Conservation (phyloP, 2,329 filamentous ascomycete species). For the Colletotrichum ledebouriae region DNA sequence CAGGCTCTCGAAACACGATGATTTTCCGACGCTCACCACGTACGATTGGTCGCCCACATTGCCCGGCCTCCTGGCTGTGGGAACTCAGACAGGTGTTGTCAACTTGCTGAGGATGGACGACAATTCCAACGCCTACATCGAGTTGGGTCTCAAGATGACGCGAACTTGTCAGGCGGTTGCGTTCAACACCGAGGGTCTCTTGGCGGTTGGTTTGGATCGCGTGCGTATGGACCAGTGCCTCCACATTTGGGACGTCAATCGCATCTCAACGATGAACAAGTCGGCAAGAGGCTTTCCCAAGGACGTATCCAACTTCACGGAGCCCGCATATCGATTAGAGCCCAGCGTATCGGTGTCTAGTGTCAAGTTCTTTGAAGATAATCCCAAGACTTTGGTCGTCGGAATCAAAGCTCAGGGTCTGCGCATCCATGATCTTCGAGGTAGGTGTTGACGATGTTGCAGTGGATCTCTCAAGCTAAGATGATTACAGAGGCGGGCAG, state of each 20-base stretch:
- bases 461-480: constrained; percentile 40
- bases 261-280: constrained; percentile 65
- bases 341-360: constrained; percentile 83
- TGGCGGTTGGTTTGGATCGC: constrained; percentile 84
- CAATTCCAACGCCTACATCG: constrained; percentile 73
- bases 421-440: constrained; percentile 82
- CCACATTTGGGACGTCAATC: constrained; percentile 84
- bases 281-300: constrained; percentile 63
- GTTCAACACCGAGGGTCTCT: constrained; percentile 78
- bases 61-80: constrained; percentile 79
- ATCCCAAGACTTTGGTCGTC: constrained; percentile 80
- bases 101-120: constrained; percentile 81
- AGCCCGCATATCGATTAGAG: constrained; percentile 71
- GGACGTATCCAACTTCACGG: constrained; percentile 63
- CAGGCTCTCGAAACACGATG: constrained; percentile 70
- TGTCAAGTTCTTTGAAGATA: constrained; percentile 84
- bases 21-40: constrained; percentile 73
- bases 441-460: constrained; percentile 54
- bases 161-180: constrained; percentile 85
- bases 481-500: constrained; percentile 59
- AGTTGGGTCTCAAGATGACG: constrained; percentile 80
- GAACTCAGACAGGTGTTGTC: constrained; percentile 81
- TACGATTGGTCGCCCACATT: constrained; percentile 76
- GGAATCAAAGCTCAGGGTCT: constrained; percentile 83
- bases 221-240: constrained; percentile 86